phyloP scores from a whole-genome alignment of 2,329 filamentous ascomycete genomes.

The Beauveria asiatica region DNA sequence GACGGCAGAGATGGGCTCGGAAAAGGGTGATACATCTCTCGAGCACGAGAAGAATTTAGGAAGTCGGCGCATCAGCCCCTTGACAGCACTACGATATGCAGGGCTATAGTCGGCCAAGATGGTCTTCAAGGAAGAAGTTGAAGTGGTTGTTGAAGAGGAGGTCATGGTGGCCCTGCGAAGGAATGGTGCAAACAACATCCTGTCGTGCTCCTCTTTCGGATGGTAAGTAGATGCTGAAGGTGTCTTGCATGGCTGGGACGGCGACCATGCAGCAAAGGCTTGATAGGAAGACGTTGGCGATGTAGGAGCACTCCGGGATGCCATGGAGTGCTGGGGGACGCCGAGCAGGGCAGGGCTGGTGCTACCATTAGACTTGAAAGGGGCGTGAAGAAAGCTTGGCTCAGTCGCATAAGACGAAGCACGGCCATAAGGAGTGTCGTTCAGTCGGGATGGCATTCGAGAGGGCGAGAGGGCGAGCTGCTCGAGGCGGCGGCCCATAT shows the following conservation, averaged over 20 bases:
- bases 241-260: neutral
- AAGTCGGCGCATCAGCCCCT: slow-evolving; percentile 30
- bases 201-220: slow-evolving; percentile 9
- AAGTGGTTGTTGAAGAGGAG: slow-evolving; percentile 31
- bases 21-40: slow-evolving; percentile 18
- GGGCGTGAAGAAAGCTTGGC: too few species aligned
- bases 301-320: neutral
- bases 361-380: neutral
- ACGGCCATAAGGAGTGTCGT: neutral
- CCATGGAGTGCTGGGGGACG: neutral
- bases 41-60: slow-evolving; percentile 22
- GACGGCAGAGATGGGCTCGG: slow-evolving; percentile 14
- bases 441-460: neutral
- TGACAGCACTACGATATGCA: slow-evolving; percentile 28
- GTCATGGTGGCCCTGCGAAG: slow-evolving; percentile 27
- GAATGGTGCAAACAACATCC: slow-evolving; percentile 18
- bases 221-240: neutral
- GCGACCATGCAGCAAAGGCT: neutral
- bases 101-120: slow-evolving; percentile 25
- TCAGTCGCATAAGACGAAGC: neutral
- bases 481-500: slow-evolving; percentile 43
- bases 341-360: neutral
- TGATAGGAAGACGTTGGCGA: neutral
- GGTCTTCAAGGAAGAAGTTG: slow-evolving; percentile 25
- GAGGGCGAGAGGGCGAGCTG: slow-evolving; percentile 30